Evolutionary conservation across 2,329 filamentous ascomycete species (phyloP).

Genomic region (Triangularia setosa): DNA sequence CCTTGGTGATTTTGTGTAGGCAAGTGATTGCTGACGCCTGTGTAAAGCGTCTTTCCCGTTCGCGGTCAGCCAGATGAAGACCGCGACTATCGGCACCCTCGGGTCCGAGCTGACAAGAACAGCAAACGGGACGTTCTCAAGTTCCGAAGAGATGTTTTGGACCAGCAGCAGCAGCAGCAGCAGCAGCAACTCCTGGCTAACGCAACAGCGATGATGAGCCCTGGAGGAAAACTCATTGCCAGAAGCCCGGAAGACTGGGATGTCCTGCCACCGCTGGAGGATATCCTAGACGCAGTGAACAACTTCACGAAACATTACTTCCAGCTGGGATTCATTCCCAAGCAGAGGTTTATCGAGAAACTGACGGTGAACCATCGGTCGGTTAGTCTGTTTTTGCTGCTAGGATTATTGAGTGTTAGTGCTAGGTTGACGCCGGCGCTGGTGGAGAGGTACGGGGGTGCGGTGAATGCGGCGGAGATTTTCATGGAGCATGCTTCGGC

Average conservation of each 20-base stretch:
- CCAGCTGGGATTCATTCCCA: conserved; percentile 57
- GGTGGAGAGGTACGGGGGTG: conserved; percentile 46
- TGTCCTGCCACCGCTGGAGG: conserved; percentile 44
- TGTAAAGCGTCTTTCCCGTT: conserved; percentile 45
- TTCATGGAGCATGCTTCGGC: conserved; percentile 50
- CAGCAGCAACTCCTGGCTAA: conserved; percentile 7
- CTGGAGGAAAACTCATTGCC: conserved; percentile 18
- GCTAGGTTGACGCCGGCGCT: conserved; percentile 51
- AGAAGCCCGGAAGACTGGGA: conserved; percentile 44
- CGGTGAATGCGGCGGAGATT: conserved; percentile 48
- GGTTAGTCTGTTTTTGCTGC: conserved; percentile 52
- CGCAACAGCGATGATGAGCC: background rate
- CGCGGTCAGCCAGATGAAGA: conserved; percentile 53
- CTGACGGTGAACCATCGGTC: conserved; percentile 45
- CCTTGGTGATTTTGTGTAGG: background rate
- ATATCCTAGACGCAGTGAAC: conserved; percentile 50
- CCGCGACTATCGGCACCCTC: conserved; percentile 54
- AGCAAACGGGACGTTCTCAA: conserved; percentile 38
- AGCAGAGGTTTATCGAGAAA: conserved; percentile 45
- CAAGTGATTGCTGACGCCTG: conserved; percentile 10
- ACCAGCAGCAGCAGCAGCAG: conserved; percentile 21
- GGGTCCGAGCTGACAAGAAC: conserved; percentile 45
- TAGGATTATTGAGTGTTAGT: conserved; percentile 54
- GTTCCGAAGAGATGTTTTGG: conserved; percentile 33
- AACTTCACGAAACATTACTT: conserved; percentile 54